Percentiles rank a stretch among this genome's conserved stretches.
Conservation (phyloP, 139 green algal species). For the Coccomyxa sp. region DNA sequence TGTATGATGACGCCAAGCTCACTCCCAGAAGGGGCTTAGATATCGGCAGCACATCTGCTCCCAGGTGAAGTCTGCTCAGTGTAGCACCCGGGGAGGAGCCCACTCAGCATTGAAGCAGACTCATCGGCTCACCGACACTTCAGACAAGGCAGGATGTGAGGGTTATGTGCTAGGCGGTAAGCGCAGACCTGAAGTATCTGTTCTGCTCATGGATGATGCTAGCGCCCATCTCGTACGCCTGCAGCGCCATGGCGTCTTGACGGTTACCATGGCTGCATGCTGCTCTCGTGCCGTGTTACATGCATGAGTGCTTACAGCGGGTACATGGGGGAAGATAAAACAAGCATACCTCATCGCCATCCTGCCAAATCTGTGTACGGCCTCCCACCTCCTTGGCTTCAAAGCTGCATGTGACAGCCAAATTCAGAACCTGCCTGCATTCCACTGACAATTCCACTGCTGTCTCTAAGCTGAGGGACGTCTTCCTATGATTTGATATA, state of each 20-base stretch:
- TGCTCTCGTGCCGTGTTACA: not conserved
- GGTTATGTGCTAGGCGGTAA: no score
- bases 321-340: not conserved
- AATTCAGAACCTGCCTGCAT: no score
- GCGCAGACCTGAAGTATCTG: slow-evolving; percentile 23
- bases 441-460: no score
- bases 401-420: slow-evolving; percentile 5
- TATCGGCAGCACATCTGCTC: no score
- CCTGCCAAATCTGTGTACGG: slow-evolving; percentile 5
- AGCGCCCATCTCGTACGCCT: slow-evolving; percentile 42
- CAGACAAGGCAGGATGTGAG: not conserved
- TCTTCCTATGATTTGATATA: not conserved
- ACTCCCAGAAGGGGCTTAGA: no score
- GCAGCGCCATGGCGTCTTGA: not conserved
- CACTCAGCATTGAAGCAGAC: no score
- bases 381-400: slow-evolving; percentile 5
- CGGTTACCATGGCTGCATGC: not conserved
- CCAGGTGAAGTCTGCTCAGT: no score
- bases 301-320: not conserved
- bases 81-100: no score
- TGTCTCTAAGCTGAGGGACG: no score
- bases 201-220: slow-evolving; percentile 44
- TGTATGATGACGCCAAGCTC: no score
- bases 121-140: no score
- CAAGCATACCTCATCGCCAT: slow-evolving; percentile 10